Evolutionary conservation across 2,329 filamentous ascomycete genomes (phyloP), one percentile per base, ranked within the genome.

Genomic region (Colletotrichum musae): DNA sequence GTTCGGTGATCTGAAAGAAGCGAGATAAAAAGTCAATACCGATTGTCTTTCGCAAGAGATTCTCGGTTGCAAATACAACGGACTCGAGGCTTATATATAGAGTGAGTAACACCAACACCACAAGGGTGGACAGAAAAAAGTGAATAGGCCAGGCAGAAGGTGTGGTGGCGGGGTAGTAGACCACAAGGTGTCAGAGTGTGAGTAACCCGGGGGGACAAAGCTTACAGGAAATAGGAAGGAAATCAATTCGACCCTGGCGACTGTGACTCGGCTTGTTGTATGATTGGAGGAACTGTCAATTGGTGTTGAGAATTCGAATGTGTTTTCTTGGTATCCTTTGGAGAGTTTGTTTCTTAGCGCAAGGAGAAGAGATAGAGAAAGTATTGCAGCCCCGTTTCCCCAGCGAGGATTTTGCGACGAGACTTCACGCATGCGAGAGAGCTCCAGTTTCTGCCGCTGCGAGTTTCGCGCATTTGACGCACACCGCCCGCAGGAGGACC

Each of bases 361-460:
- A 21, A 53, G 39, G 39, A 66, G 39, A 66, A 48, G 45, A 48
- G 45, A 51, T 26, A 70, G 56, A 52, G 45, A 61, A 47, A 61
- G 39, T 50, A 66, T 36, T 43, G 24, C 6, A 1, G 2, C 28
- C 32, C 32, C 43, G 57, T 45, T 57, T 39, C 58, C 41, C 58
- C 64, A 64, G 68, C 43, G 57, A 70, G 63, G 63, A 70, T 63
- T 70, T 70, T 68, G 68, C 68, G 68, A 68, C 68, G 47, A 68
- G 68, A 70, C 68, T 70, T 67, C 62, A 24, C 21, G 67, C 63
- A 66, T 70, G 67, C 67, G 50, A 48, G 41, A 51, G 52, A 65
- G 67, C 67, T 71, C 62, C 70, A 66, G 61, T 68, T 71, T 71
- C 70, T 71, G 70, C 70, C 70, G 67, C 58, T 28, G 62, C 28